Evolutionary conservation across 176 grass and related monocot genomes (phyloP), one percentile per base, ranked within the genome.

Genomic region (Canna indica): DNA sequence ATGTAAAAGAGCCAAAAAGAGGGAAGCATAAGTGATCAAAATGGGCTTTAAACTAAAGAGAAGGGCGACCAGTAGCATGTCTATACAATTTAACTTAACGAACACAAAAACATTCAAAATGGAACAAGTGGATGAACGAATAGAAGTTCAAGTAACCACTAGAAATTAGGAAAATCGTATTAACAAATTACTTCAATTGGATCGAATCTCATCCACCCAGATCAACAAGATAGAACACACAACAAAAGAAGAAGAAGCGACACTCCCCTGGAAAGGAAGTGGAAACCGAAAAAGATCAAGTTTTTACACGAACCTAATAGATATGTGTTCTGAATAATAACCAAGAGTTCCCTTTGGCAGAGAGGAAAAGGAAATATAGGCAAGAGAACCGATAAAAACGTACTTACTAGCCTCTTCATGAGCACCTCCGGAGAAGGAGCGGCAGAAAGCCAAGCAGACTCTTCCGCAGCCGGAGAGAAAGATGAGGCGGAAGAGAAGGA

Each of bases 321-420:
- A 1, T 16, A 22, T 50, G 47, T 3, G 3, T 84, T 54, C 64
- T n/a, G 44, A 46, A 46, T 46, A 8, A 46, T 31, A 13, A 69
- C 7, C 63, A 17, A 61, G 44, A 46, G 44, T 46, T 46, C 12
- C 44, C n/a, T n/a, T n/a, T n/a, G n/a, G 47, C 70, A 72, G 32
- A 62, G 2, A 62, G 32, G 13, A 6, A 65, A 3, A 22, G 3
- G n/a, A 66, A 36, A 36, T 35, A 66, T 9, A 30, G 13, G 7
- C 20, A 64, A 29, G 72, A 68, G 68, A 73, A n/a, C n/a, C n/a
- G n/a, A n/a, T n/a, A 76, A 76, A 63, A 81, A 88, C 66, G 47
- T 87, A 87, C 92, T 91, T 91, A 96, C 88, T 77, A 87, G 74
- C 70, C 78, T 82, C 85, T 79, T 96, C 92, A 96, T 96, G 25